Conservation (phyloP, 345 rosid genomes). For the Melaleuca alternifolia region DNA sequence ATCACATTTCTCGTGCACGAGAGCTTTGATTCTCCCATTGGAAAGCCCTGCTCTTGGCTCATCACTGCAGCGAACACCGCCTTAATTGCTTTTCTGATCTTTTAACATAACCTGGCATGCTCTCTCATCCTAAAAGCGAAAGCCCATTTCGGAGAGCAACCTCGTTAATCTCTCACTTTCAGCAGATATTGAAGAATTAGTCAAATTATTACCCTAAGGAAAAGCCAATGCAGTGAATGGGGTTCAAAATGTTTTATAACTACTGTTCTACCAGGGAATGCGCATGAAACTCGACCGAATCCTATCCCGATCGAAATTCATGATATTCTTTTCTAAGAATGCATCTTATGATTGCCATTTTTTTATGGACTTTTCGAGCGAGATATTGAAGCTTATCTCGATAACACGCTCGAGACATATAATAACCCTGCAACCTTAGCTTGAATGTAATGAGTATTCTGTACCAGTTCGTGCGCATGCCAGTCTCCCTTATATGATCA, state of each 20-base stretch:
- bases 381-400: neutral
- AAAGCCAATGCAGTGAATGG: neutral
- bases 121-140: neutral
- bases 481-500: neutral
- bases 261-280: neutral
- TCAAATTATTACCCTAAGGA: neutral
- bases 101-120: neutral
- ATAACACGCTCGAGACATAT: neutral
- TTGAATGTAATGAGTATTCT: neutral
- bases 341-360: neutral
- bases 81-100: neutral
- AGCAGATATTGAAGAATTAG: neutral
- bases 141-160: neutral
- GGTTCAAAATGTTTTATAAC: neutral
- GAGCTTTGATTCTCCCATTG: neutral
- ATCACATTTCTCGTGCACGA: neutral
- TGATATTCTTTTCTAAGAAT: neutral
- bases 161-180: neutral
- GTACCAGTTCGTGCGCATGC: neutral
- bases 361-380: neutral
- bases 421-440: neutral
- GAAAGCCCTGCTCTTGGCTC: neutral
- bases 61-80: neutral
- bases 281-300: neutral
- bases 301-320: neutral